Evolutionary conservation across 495 filamentous ascomycete species (phyloP), one percentile per base, ranked within the genome.

Genomic region (Penicillium argentinense): DNA sequence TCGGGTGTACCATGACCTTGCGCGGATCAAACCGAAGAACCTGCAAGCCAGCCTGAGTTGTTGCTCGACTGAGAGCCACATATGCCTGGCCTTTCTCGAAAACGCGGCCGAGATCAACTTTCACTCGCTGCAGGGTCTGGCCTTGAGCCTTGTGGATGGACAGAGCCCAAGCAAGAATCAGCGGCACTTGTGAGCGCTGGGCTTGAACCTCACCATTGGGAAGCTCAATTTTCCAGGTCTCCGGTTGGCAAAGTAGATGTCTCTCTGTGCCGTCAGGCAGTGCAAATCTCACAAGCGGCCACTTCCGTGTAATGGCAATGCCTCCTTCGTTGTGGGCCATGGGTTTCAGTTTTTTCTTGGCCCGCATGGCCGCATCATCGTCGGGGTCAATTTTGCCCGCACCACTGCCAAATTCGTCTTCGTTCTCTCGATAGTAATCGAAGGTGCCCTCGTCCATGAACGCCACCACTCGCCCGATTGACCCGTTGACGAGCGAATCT

Each of bases 101-200:
- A 7, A 93, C 89, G 53, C 77, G 85, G 12, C 89, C 89, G 0
- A 98, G 75, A 56, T 97, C 90, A 5, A 98, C 91, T 63, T 95
- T 96, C 37, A 97, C 95, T 12, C 93, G 78, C 59, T 96, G 91
- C 33, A 98, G 73, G 11, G 93, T 97, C 61, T 97, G 95, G 0
- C 93, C 93, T 62, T 98, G 93, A 7, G 95, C 93, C 69, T 98
- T 98, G 73, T 98, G 93, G 51, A 98, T 97, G 2, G 89, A 95
- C 12, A 98, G 70, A 11, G 93, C 95, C 93, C 93, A 97, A 1
- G 93, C 93, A 9, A 98, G 76, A 41, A 97, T 97, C 24, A 98
- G 75, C 2, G 93, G 50, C 7, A 80, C 67, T 42, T 80, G 76
- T 47, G 65, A 57, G 17, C 76, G 86, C 26, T 84, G 82, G 2